Base-by-base conservation (phyloP, 2,329 filamentous ascomycete genomes). In the Phoma sp. region DNA sequence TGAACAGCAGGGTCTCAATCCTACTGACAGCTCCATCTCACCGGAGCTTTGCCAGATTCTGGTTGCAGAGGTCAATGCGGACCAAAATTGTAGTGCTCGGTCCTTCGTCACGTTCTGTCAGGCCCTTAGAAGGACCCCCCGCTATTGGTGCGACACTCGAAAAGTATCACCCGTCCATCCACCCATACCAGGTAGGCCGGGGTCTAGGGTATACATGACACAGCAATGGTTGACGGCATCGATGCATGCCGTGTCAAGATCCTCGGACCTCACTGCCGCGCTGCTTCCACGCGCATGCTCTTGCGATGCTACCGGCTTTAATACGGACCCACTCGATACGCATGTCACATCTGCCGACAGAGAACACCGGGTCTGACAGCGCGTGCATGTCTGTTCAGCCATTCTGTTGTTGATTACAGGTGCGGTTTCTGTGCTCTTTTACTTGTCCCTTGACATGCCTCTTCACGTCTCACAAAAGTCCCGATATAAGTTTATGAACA, bases 41-140 rank as follows among this genome's bases (percentile, higher is more conserved):
- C 23, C 40, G 33, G 24, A 37, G 40, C 18, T 10, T 9, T 4
- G 6, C 29, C 29, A 33, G 9, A 33, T 3, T 40, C 4, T 23
- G 7, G 25, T 22, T 40, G 24, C 23, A 18, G 29, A n/a, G 2
- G 24, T 41, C 47, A 18, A 43, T 43, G 22, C 24, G 36, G 46
- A 10, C 18, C 7, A 29, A 7, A 41, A 22, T 14, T 43, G 37
- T 37, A 9, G 27, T 38, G 23, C 39, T 43, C 47, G 24, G 38
- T 4, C 47, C 43, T 46, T 47, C 14, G 37, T 55, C 52, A 55
- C 52, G 52, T 55, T 55, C 41, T 56, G 52, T 56, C 52, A 51
- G 52, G 43, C 43, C 38, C 18, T 47, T 32, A 43, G 35, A 55
- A 35, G 43, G 36, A 39, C 37, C 46, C 47, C 39, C 52, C 47